These are phyloP conservation scores for Strobilomyces dryophilus DNA, from an alignment of 768 basidiomycete species.

Conservation along the genomic window DNA sequence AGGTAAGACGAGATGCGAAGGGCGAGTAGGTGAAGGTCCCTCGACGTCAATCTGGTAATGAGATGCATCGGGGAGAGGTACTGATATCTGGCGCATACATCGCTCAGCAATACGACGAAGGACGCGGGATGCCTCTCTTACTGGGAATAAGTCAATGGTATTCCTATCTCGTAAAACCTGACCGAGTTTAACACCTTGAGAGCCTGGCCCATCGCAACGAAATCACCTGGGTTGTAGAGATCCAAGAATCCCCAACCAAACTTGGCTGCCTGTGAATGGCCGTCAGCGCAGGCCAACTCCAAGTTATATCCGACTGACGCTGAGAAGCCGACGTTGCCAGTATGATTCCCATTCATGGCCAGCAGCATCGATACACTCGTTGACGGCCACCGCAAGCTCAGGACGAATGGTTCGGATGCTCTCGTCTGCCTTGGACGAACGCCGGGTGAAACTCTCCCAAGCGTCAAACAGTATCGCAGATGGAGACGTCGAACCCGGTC, in stretches of 20 bases:
- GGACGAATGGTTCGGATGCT: slow-evolving; percentile 83
- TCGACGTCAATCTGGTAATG: slow-evolving; percentile 76
- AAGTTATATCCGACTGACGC: slow-evolving; percentile 39
- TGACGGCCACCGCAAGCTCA: slow-evolving; percentile 82
- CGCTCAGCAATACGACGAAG: slow-evolving; percentile 1
- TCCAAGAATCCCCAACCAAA: slow-evolving; percentile 94
- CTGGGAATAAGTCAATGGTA: slow-evolving; percentile 91
- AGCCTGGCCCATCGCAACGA: slow-evolving; percentile 87
- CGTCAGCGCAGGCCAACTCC: neutral
- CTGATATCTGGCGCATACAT: slow-evolving; percentile 55
- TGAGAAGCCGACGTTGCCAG: slow-evolving; percentile 86
- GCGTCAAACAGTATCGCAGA: slow-evolving; percentile 92
- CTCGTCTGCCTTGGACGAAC: slow-evolving; percentile 91
- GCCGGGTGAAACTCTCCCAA: slow-evolving; percentile 78
- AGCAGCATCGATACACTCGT: slow-evolving; percentile 91
- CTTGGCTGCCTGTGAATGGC: slow-evolving; percentile 73
- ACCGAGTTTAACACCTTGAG: slow-evolving; percentile 94
- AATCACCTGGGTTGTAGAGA: slow-evolving; percentile 87
- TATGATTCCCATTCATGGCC: slow-evolving; percentile 86
- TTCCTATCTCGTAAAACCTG: slow-evolving; percentile 86
- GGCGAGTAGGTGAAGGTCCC: slow-evolving; percentile 88
- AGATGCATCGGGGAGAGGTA: slow-evolving; percentile 78
- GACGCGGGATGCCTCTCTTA: slow-evolving; percentile 34
- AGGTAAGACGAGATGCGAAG: slow-evolving; percentile 86
- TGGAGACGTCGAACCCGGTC: slow-evolving; percentile 88